Base-by-base conservation (phyloP, 2,329 filamentous ascomycete genomes). In the Huntiella bhutanensis region DNA sequence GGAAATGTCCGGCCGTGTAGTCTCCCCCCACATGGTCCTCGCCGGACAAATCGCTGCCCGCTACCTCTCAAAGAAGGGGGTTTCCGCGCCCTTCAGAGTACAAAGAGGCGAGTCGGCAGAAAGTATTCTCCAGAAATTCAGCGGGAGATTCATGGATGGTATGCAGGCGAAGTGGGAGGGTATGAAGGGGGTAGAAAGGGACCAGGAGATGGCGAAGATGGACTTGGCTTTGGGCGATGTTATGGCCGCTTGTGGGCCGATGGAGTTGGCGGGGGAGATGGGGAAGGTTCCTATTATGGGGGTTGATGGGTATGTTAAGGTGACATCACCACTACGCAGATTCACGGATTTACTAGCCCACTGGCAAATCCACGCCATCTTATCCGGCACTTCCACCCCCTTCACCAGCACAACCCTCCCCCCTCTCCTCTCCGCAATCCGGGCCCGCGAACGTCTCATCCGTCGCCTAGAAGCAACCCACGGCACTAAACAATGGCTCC, bases 241-340 rank as follows among this genome's bases (percentile, higher is more conserved):
- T 10, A n/a, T 43, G 6, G 32, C n/a, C 1, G 49, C 49, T 19
- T 50, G 67, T 36, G 77, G 77, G 15, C 59, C 63, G 15, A 64
- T 71, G 44, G 65, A 71, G 50, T 57, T 77, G 10, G 68, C 69
- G 6, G 62, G 68, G n/a, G 58, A 57, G 3, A 67, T 75, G 0
- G 69, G 66, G 6, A 69, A 69, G 4, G 70, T 78, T 58, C 67
- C 71, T 50, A 63, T 69, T 39, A 64, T 80, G 49, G 77, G 76
- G 13, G 55, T 71, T 1, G 65, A 73, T 46, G 70, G 71, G 60
- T 79, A 80, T 57, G 62, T 71, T 49, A 79, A 77, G 53, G 69
- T 69, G 35, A 81, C 77, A 5, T 77, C 72, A 43, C 77, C 77
- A 13, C 64, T 82, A n/a, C 73, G 77, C 33, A 70, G 77, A 38